Evolutionary conservation across 768 basidiomycete genomes (phyloP).

Genomic region (Piloderma croceum): DNA sequence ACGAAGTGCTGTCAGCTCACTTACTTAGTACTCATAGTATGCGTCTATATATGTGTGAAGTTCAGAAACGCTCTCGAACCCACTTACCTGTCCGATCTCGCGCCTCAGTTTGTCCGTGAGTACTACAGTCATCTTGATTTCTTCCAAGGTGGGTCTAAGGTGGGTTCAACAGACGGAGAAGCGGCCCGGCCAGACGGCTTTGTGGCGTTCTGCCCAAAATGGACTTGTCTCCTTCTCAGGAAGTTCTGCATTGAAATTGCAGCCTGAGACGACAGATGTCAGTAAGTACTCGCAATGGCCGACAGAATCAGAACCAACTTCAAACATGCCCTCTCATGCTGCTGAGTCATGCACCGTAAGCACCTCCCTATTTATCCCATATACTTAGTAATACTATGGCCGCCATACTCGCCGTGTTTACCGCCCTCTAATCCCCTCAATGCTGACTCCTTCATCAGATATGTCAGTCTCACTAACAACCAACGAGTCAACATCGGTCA

Average conservation of each 20-base stretch:
- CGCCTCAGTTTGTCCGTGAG: constrained; percentile 35
- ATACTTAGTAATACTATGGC: too few species aligned
- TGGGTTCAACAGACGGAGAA: too few species aligned
- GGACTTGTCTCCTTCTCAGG: too few species aligned
- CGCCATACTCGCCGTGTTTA: too few species aligned
- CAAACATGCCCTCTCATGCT: too few species aligned
- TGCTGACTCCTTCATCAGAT: constrained; percentile 69
- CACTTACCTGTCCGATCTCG: constrained; percentile 41
- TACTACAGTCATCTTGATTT: constrained; percentile 16
- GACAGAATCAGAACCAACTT: too few species aligned
- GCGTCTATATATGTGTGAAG: background rate
- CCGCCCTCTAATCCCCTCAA: constrained; percentile 65
- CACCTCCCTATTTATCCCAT: too few species aligned
- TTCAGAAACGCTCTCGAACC: too few species aligned
- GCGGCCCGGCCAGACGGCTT: too few species aligned
- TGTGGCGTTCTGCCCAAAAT: too few species aligned
- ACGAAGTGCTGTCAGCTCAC: constrained; percentile 78
- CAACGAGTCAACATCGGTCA: constrained; percentile 62
- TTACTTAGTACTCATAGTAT: background rate
- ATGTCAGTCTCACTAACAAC: constrained; percentile 45
- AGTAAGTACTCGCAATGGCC: background rate
- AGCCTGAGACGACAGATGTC: background rate
- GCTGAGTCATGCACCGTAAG: too few species aligned
- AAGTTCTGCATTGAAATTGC: background rate
- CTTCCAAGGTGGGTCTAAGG: too few species aligned